phyloP scores from a whole-genome alignment of 2,329 filamentous ascomycete genomes.

The Alternaria triticina region DNA sequence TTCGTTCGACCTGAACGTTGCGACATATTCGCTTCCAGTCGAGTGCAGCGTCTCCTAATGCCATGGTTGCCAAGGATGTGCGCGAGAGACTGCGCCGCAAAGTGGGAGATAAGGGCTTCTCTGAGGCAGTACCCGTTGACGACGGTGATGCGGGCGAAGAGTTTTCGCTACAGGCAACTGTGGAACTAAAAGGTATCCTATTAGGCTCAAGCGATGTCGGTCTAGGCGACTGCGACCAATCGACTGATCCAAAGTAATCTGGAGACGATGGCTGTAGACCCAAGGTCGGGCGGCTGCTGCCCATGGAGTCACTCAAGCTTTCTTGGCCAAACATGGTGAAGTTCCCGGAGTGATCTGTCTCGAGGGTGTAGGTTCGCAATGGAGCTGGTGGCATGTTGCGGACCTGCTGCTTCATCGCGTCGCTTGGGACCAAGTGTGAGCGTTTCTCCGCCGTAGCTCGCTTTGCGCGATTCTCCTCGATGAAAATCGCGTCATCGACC shows the following conservation, averaged over 20 bases:
- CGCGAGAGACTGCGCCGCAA: constrained; percentile 25
- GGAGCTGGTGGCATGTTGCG: constrained; percentile 33
- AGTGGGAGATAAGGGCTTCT: constrained; percentile 15
- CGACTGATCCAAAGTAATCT: constrained; percentile 23
- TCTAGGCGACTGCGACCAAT: constrained; percentile 23
- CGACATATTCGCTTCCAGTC: constrained; percentile 37
- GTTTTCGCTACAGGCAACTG: constrained; percentile 21
- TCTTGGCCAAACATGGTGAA: constrained; percentile 22
- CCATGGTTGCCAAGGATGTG: constrained; percentile 30
- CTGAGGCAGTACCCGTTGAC: constrained; percentile 28
- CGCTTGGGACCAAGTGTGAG: constrained; percentile 36
- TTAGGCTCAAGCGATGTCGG: background rate
- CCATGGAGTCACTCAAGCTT: constrained; percentile 16
- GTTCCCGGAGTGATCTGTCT: constrained; percentile 28
- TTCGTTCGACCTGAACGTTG: constrained; percentile 38
- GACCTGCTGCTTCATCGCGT: constrained; percentile 36
- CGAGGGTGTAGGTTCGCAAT: constrained; percentile 33
- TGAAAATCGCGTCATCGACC: constrained; percentile 38
- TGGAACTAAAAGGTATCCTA: constrained; percentile 30
- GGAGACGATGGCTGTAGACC: constrained; percentile 15
- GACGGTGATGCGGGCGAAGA: constrained; percentile 18
- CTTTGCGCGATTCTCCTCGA: constrained; percentile 42
- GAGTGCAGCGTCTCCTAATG: constrained; percentile 35
- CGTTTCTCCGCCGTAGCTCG: constrained; percentile 30
- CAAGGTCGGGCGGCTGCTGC: constrained; percentile 19